These are phyloP conservation scores for Hippophae gyantsensis DNA, from an alignment of 306 rosid genomes.

Conservation along the genomic window DNA sequence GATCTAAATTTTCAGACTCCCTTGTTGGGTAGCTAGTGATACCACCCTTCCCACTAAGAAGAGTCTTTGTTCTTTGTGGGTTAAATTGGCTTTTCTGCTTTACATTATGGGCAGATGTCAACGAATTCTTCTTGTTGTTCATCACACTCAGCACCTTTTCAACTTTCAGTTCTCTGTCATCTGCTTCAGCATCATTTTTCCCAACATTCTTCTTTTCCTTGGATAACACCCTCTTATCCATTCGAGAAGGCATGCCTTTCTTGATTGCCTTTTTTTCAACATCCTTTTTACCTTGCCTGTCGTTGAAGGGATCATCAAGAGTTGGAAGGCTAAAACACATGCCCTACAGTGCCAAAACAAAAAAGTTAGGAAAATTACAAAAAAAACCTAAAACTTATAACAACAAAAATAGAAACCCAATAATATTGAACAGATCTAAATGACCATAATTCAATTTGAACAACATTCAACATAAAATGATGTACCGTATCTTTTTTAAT, in stretches of 20 bases:
- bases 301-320: constrained; percentile 82
- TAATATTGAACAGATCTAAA: no score
- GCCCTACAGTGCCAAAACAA: constrained; percentile 44
- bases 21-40: constrained; percentile 9
- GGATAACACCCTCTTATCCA: constrained; percentile 19
- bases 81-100: constrained; percentile 16
- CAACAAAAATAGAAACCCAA: no score
- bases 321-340: constrained; percentile 93
- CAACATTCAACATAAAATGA: no score
- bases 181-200: constrained; percentile 12
- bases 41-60: constrained; percentile 20
- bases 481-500: no score
- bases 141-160: constrained; percentile 16
- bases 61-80: constrained; percentile 17
- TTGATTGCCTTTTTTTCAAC: constrained; percentile 18
- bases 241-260: constrained; percentile 16
- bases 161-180: constrained; percentile 7
- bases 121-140: constrained; percentile 13
- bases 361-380: not conserved
- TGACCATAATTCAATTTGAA: no score
- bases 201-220: constrained; percentile 27
- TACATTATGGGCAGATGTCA: constrained; percentile 8
- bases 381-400: not conserved
- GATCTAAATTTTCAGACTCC: constrained; percentile 30
- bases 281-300: constrained; percentile 45